phyloP scores from a whole-genome alignment of 2,329 filamentous ascomycete genomes.

The Didymellaceae sp. region DNA sequence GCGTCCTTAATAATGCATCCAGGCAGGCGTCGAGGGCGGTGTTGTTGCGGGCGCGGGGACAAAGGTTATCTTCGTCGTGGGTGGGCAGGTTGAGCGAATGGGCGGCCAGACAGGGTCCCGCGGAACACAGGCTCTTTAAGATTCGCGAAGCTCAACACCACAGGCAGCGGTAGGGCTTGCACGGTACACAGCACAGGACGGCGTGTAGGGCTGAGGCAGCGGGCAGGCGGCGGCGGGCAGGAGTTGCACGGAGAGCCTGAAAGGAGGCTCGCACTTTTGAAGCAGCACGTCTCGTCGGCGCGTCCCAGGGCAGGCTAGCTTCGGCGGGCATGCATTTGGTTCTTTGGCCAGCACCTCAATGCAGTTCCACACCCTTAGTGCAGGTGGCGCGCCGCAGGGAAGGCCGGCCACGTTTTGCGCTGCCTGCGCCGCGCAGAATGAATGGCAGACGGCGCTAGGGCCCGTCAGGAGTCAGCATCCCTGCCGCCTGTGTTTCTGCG shows the following conservation, averaged over 20 bases:
- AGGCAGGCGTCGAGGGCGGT: conserved; percentile 9
- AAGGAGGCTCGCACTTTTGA: conserved; percentile 22
- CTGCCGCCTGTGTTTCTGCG: conserved; percentile 13
- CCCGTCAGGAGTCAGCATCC: conserved; percentile 19
- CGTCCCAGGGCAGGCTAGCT: conserved; percentile 16
- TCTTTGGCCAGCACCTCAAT: conserved; percentile 15
- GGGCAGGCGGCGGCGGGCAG: conserved; percentile 7
- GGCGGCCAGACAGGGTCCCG: conserved; percentile 11
- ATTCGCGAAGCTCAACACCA: conserved; percentile 3
- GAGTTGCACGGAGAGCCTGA: conserved; percentile 11
- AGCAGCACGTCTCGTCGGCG: conserved; percentile 19
- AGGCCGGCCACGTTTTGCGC: conserved; percentile 17
- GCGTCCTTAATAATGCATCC: conserved; percentile 11
- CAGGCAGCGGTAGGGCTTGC: neutral
- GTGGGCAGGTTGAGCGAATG: conserved; percentile 9
- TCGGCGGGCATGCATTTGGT: conserved; percentile 16
- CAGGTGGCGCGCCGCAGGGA: conserved; percentile 18
- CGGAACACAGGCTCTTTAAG: conserved; percentile 8
- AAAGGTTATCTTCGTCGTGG: conserved; percentile 3
- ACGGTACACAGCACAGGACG: too few relatives aligned
- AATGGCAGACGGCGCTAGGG: conserved; percentile 10
- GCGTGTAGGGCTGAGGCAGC: conserved; percentile 9
- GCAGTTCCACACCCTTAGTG: conserved; percentile 16
- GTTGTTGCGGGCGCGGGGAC: conserved; percentile 6
- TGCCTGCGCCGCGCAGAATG: conserved; percentile 10